Evolutionary conservation across 176 grass and related monocot species (phyloP).

Genomic region (Oryza longistaminata): DNA sequence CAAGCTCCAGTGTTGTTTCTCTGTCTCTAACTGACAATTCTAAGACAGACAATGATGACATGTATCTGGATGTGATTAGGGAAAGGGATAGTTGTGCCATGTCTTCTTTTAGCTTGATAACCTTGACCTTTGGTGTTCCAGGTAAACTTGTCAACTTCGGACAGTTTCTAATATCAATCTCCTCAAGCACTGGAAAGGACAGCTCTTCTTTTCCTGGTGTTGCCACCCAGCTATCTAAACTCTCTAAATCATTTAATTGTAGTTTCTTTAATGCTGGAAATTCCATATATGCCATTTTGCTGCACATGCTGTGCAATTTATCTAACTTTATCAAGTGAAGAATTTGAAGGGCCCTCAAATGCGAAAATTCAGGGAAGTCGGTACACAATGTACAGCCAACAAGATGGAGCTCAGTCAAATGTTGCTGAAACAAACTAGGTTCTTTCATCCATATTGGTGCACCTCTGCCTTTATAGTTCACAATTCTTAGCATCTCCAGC

Average conservation of each 20-base stretch:
- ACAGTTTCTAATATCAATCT: neutral
- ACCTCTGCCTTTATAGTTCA: neutral
- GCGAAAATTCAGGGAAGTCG: neutral
- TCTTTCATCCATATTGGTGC: neutral
- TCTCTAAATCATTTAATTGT: neutral
- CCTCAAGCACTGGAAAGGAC: neutral
- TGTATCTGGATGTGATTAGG: neutral
- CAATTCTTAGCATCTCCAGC: neutral
- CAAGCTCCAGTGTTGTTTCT: neutral
- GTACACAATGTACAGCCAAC: neutral
- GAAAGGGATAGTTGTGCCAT: neutral
- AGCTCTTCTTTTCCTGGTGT: neutral
- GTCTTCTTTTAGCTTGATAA: neutral
- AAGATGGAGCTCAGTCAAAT: constrained; percentile 17
- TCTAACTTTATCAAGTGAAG: neutral
- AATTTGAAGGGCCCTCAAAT: neutral
- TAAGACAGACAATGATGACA: neutral
- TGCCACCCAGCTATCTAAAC: neutral
- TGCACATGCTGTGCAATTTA: neutral
- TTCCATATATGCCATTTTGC: neutral
- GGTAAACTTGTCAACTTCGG: constrained; percentile 17
- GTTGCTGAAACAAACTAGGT: neutral
- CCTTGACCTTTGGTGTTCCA: constrained; percentile 3
- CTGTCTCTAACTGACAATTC: neutral
- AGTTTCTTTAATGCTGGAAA: constrained; percentile 10